Evolutionary conservation across 495 filamentous ascomycete genomes (phyloP).

Genomic region (Clohesyomyces aquaticus): DNA sequence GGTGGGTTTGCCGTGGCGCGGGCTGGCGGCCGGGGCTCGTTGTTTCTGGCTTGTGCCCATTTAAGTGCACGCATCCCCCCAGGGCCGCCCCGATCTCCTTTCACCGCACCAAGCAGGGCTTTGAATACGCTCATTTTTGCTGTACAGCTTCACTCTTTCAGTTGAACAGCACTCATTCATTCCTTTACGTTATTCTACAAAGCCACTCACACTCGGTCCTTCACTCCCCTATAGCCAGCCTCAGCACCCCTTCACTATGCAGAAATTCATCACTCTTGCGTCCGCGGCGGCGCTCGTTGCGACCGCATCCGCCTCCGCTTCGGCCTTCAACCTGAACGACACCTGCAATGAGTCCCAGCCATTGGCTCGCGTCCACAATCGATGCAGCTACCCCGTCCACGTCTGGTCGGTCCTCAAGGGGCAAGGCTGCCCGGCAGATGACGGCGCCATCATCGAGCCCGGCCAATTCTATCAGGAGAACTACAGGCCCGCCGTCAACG

Average conservation of each 20-base stretch:
- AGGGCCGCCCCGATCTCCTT: conserved; percentile 6
- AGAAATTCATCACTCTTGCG: conserved; percentile 32
- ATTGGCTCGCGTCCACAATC: conserved; percentile 34
- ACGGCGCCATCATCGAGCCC: conserved; percentile 5
- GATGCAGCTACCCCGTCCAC: conserved; percentile 37
- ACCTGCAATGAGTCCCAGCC: not conserved
- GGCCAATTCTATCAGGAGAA: conserved; percentile 36
- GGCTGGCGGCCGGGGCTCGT: conserved; percentile 3
- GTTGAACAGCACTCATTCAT: conserved; percentile 36
- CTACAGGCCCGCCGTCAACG: conserved; percentile 14
- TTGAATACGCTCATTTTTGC: conserved; percentile 38
- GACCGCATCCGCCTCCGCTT: conserved; percentile 4
- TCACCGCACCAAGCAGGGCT: conserved; percentile 38
- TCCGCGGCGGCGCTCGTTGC: conserved; percentile 29
- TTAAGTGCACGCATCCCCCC: conserved; percentile 27
- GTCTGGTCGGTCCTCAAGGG: conserved; percentile 34
- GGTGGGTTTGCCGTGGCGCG: conserved; percentile 7
- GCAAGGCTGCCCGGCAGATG: conserved; percentile 9
- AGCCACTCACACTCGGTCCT: conserved; percentile 15
- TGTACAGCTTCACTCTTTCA: conserved; percentile 41
- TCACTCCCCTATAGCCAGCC: not conserved
- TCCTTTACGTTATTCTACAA: conserved; percentile 19
- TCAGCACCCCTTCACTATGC: conserved; percentile 28
- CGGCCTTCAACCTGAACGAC: conserved; percentile 11
- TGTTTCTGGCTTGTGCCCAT: conserved; percentile 19